Percentiles rank a stretch among this genome's conserved stretches.
Evolutionary conservation across 495 filamentous ascomycete genomes (phyloP).

Genomic region (Aspergillus saccharolyticus): DNA sequence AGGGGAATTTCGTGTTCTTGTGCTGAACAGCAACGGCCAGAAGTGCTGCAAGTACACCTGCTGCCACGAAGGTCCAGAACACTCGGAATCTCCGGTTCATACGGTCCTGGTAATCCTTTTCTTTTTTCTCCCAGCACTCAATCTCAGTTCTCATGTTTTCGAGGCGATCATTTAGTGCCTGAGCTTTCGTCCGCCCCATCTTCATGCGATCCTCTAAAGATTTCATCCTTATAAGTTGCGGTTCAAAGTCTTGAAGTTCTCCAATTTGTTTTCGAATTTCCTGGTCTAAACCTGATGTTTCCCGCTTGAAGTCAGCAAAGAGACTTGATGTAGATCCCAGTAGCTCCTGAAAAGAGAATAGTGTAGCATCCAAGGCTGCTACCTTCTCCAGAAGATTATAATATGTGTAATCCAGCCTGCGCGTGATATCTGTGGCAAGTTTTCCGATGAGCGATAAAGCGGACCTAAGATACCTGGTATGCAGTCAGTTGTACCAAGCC

Average conservation of each 20-base stretch:
- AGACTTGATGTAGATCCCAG: constrained; percentile 56
- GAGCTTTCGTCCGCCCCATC: constrained; percentile 56
- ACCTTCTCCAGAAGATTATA: constrained; percentile 78
- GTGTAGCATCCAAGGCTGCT: constrained; percentile 59
- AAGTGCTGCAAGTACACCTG: constrained; percentile 32
- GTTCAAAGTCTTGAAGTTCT: constrained; percentile 61
- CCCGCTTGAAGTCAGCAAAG: constrained; percentile 55
- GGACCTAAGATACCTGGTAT: constrained; percentile 31
- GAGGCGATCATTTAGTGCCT: constrained; percentile 60
- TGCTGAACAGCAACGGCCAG: constrained; percentile 41
- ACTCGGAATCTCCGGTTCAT: constrained; percentile 57
- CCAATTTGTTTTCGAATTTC: constrained; percentile 64
- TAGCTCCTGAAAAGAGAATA: constrained; percentile 65
- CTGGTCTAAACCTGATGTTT: constrained; percentile 52
- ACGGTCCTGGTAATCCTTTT: constrained; percentile 66
- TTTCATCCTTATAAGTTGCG: constrained; percentile 63
- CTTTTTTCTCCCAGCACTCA: constrained; percentile 65
- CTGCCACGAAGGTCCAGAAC: constrained; percentile 51
- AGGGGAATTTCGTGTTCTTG: constrained; percentile 17
- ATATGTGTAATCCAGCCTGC: constrained; percentile 79
- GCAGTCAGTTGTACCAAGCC: not conserved
- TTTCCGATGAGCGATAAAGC: constrained; percentile 37
- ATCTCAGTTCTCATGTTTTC: constrained; percentile 59
- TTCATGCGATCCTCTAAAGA: constrained; percentile 62
- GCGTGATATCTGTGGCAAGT: constrained; percentile 53